Percentiles rank a stretch among this genome's conserved stretches.
These are phyloP conservation scores for Achlya hypogyna DNA, from an alignment of 352 stramenopile genomes.

Conservation along the genomic window DNA sequence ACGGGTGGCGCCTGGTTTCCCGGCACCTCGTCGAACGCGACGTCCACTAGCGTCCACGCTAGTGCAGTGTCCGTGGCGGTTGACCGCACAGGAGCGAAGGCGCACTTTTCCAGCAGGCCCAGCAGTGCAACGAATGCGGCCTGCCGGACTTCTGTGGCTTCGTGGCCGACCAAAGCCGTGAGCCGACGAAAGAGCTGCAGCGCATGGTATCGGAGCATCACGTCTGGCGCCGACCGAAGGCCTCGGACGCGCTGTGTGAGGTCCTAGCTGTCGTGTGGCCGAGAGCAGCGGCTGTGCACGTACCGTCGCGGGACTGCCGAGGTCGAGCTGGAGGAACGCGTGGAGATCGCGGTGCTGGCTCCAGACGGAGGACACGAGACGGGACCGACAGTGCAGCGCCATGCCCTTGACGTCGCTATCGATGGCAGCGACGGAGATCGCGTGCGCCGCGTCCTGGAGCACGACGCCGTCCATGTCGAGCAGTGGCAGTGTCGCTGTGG, in stretches of 20 bases:
- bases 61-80: neutral
- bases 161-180: neutral
- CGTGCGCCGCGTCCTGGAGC: constrained; percentile 37
- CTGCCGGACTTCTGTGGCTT: neutral
- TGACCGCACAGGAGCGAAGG: neutral
- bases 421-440: constrained; percentile 27
- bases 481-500: constrained; percentile 42
- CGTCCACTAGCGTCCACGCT: constrained; percentile 3
- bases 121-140: neutral
- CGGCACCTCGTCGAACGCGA: neutral
- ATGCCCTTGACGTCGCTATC: neutral
- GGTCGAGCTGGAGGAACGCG: no score
- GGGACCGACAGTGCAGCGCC: neutral
- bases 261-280: neutral
- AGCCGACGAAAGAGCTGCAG: neutral
- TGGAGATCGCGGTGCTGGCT: constrained; percentile 2
- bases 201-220: neutral
- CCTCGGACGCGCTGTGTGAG: neutral
- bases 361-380: neutral
- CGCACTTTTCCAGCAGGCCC: constrained; percentile 9
- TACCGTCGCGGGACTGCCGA: no score
- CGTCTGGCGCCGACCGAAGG: neutral
- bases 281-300: no score
- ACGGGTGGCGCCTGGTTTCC: neutral
- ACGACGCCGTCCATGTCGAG: constrained; percentile 40